Conservation (phyloP, 2,329 filamentous ascomycete genomes). For the Tolypocladium tropicale region DNA sequence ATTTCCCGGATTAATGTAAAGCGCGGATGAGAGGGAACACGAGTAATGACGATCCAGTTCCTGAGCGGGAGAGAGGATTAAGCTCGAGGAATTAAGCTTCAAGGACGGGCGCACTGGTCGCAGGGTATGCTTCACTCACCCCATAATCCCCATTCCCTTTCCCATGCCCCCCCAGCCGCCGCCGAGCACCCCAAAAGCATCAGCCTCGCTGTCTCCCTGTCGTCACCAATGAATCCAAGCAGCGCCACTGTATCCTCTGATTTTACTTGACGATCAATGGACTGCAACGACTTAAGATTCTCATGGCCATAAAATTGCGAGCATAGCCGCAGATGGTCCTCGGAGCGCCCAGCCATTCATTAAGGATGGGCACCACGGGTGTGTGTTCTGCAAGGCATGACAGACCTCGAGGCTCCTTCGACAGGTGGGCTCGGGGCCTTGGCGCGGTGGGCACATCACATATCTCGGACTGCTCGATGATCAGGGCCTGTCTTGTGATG, state of each 20-base stretch:
- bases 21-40: slow-evolving; percentile 16
- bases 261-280: slow-evolving; percentile 4
- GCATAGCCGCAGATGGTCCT: slow-evolving; percentile 1
- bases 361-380: background rate
- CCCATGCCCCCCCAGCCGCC: slow-evolving; percentile 7
- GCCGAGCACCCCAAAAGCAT: background rate
- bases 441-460: slow-evolving; percentile 6
- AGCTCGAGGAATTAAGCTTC: no score
- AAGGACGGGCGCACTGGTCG: slow-evolving; percentile 12
- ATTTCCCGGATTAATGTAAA: slow-evolving; percentile 22
- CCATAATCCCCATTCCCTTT: slow-evolving; percentile 10
- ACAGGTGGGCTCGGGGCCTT: background rate
- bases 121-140: slow-evolving; percentile 21
- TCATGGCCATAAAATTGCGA: slow-evolving; percentile 1
- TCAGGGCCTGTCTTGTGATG: slow-evolving; percentile 2
- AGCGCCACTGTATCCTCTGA: slow-evolving; percentile 7
- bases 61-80: slow-evolving; percentile 13
- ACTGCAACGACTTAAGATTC: background rate
- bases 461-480: slow-evolving; percentile 3
- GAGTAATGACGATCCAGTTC: slow-evolving; percentile 7
- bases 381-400: background rate
- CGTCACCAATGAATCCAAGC: slow-evolving; percentile 4
- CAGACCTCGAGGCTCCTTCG: background rate
- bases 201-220: slow-evolving; percentile 3
- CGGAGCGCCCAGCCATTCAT: background rate